Conservation (phyloP, 169 alveolate species). For the Plasmodium gallinaceum region DNA sequence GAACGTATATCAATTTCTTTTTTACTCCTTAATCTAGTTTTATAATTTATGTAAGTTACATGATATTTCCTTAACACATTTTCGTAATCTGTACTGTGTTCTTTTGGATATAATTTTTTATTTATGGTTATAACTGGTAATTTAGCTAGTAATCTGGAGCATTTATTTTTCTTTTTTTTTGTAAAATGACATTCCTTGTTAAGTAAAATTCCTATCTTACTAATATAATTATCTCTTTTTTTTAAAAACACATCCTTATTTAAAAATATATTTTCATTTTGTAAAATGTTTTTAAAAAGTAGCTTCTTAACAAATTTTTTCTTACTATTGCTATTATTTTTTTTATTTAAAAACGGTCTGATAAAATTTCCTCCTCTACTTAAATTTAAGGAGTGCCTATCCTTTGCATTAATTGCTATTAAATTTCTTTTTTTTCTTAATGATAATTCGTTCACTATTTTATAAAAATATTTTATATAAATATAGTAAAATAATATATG, state of each 20-base stretch:
- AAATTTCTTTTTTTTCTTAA: background rate
- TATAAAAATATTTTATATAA: background rate
- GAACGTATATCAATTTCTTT: slow-evolving; percentile 80
- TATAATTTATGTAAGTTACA: slow-evolving; percentile 83
- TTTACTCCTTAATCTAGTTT: slow-evolving; percentile 82
- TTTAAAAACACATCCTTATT: too few species aligned
- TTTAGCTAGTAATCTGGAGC: slow-evolving; percentile 22
- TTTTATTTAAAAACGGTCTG: too few species aligned
- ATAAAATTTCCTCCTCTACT: too few species aligned
- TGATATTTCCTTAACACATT: slow-evolving; percentile 80
- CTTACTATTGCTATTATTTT: background rate
- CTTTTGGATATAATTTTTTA: slow-evolving; percentile 58
- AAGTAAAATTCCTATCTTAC: background rate
- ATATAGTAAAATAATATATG: background rate
- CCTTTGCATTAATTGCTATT: too few species aligned
- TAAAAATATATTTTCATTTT: too few species aligned
- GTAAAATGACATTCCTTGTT: background rate
- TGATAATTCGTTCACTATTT: background rate
- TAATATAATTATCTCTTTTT: too few species aligned
- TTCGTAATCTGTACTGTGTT: slow-evolving; percentile 82
- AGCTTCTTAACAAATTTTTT: background rate
- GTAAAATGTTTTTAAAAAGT: background rate
- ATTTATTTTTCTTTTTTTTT: slow-evolving; percentile 1
- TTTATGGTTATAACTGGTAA: slow-evolving; percentile 66
- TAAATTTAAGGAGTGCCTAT: too few species aligned